Evolutionary conservation across 208 protist genomes (phyloP).

Genomic region (Leishmania mexicana): DNA sequence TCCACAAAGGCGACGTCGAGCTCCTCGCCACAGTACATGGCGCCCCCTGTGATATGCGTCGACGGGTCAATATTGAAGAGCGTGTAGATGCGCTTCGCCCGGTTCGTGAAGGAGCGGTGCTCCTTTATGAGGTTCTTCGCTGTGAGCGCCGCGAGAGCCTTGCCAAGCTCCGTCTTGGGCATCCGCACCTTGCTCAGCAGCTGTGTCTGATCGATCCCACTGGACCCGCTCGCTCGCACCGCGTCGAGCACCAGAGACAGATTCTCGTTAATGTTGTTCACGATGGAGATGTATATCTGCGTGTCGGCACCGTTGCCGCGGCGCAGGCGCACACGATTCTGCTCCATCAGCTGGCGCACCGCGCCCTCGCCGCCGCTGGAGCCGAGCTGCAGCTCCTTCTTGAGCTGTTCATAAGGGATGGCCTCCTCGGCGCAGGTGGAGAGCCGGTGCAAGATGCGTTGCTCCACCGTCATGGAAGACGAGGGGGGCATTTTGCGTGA

Average conservation of each 20-base stretch:
- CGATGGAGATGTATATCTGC: constrained; percentile 61
- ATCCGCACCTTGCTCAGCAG: constrained; percentile 59
- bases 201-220: constrained; percentile 76
- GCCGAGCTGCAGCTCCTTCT: constrained; percentile 49
- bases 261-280: constrained; percentile 61
- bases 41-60: constrained; percentile 75
- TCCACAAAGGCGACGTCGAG: constrained; percentile 83
- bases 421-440: constrained; percentile 44
- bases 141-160: constrained; percentile 59
- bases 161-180: constrained; percentile 69
- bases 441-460: constrained; percentile 48
- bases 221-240: constrained; percentile 66
- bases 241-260: constrained; percentile 62
- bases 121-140: constrained; percentile 72
- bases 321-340: constrained; percentile 48
- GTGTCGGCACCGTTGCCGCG: constrained; percentile 40
- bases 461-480: constrained; percentile 29
- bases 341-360: constrained; percentile 61
- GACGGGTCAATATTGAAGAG: constrained; percentile 83
- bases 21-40: constrained; percentile 85
- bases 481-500: constrained; percentile 1
- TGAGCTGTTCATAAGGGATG: constrained; percentile 45
- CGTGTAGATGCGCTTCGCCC: constrained; percentile 82
- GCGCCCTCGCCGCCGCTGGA: constrained; percentile 38
- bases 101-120: constrained; percentile 79